phyloP scores from a whole-genome alignment of 139 green algal species.

The Chlamydomonas sp. region DNA sequence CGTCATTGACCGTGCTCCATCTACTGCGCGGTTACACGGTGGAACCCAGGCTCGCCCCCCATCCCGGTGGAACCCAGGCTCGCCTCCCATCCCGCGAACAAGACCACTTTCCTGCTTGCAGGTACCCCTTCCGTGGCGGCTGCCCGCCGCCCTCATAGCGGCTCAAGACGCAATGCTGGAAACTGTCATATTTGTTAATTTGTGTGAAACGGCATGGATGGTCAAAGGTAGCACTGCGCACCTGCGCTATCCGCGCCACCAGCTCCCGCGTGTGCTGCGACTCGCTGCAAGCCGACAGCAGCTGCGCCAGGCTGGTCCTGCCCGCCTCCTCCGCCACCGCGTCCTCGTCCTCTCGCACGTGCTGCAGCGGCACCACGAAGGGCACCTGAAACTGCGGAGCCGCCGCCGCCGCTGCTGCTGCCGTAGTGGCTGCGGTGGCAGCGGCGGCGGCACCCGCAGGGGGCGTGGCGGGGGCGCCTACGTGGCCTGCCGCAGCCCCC shows the following conservation, averaged over 20 bases:
- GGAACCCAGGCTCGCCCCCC: too few relatives aligned
- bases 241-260: constrained; percentile 26
- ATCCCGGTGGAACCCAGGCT: too few relatives aligned
- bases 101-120: too few relatives aligned
- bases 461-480: not conserved
- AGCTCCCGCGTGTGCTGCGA: constrained; percentile 34
- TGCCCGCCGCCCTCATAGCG: too few relatives aligned
- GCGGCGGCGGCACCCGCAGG: not conserved
- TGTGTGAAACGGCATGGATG: too few relatives aligned
- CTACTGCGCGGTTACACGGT: too few relatives aligned
- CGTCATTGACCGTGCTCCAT: too few relatives aligned
- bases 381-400: constrained; percentile 8
- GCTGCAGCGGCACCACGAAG: constrained; percentile 5
- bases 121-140: too few relatives aligned
- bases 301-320: constrained; percentile 32
- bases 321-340: constrained; percentile 4
- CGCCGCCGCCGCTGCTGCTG: not conserved
- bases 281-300: constrained; percentile 46
- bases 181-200: not conserved
- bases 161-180: too few relatives aligned
- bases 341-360: constrained; percentile 19
- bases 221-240: not conserved
- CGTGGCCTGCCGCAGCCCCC: not conserved
- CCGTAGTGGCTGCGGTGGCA: not conserved
- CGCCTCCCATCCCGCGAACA: too few relatives aligned